Evolutionary conservation across 345 rosid genomes (phyloP).

Genomic region (Barbarea vulgaris): DNA sequence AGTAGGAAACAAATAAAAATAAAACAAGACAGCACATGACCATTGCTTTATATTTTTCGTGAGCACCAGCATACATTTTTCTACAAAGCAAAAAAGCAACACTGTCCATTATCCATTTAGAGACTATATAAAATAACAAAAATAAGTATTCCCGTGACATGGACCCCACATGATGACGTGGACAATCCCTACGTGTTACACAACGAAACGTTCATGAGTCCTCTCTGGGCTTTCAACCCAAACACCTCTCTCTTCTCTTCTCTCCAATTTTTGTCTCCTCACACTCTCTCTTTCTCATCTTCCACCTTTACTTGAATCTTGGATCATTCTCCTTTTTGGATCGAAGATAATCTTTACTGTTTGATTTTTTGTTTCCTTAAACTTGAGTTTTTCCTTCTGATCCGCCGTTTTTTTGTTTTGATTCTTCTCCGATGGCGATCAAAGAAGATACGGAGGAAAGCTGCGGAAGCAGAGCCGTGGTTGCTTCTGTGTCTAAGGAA

Average conservation of each 20-base stretch:
- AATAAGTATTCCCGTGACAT: conserved; percentile 21
- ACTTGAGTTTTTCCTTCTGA: not conserved
- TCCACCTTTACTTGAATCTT: conserved; percentile 29
- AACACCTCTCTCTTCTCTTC: not conserved
- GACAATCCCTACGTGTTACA: conserved; percentile 30
- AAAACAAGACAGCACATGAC: not conserved
- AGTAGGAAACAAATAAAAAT: not conserved
- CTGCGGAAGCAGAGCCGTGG: conserved; percentile 78
- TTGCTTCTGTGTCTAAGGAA: conserved; percentile 51
- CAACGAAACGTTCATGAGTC: conserved; percentile 30
- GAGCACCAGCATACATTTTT: conserved; percentile 23
- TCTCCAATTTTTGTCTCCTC: not conserved
- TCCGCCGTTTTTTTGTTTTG: not conserved
- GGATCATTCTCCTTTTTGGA: conserved; percentile 30
- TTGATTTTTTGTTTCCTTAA: conserved; percentile 39
- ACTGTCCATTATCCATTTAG: conserved; percentile 26
- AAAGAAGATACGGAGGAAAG: conserved; percentile 85
- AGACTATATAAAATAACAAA: not conserved
- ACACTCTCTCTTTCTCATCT: not conserved
- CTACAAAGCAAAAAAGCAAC: conserved; percentile 12
- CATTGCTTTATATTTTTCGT: not conserved
- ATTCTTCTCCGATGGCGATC: conserved; percentile 59
- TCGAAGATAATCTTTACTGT: conserved; percentile 22
- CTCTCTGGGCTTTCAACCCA: conserved; percentile 28
- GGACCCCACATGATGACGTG: conserved; percentile 35